Base-by-base conservation (phyloP, 164 flowering plant species). In the Echeveria elegans region DNA sequence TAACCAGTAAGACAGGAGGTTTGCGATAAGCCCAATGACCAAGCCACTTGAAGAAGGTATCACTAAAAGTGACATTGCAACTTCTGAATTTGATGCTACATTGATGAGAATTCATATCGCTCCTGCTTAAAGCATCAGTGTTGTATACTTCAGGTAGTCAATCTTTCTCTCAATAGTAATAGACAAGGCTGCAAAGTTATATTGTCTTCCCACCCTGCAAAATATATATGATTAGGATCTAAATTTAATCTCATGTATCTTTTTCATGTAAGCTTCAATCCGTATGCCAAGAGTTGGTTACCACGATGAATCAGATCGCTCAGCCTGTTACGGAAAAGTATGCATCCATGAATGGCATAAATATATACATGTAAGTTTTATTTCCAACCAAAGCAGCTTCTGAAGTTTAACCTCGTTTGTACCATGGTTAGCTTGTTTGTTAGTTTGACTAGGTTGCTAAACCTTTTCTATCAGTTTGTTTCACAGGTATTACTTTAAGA, bases 201-300 rank as follows among this genome's bases (percentile, higher is more conserved):
- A 53, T n/a, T n/a, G n/a, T n/a, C n/a, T 7, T 52, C 23, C 15
- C 10, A 34, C 47, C 28, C 8, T 29, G 19, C 47, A 7, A 53
- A 21, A 43, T 64, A 29, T 45, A 32, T 58, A 6, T 43, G 34
- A 0, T 30, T 3, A 21, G 12, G 38, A 23, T 23, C 19, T 67
- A 75, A 21, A 71, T 28, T 16, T 50, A 34, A 36, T 50, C n/a
- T n/a, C 14, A 59, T 28, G 26, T 9, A 70, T 12, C 43, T 24
- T 67, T 34, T 67, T 21, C 64, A 53, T 52, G 19, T 70, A 68
- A 92, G 98, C 94, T 70, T 90, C 98, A 58, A 79, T 90, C 64
- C 98, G 90, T 78, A 88, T 94, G 97, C 97, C 98, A 28, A 87
- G 96, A n/a, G 83, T 94, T 59, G 94, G 96, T 21, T 90, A 87